phyloP scores from a whole-genome alignment of 805 yeast genomes.

The Metschnikowia drakensbergensis region DNA sequence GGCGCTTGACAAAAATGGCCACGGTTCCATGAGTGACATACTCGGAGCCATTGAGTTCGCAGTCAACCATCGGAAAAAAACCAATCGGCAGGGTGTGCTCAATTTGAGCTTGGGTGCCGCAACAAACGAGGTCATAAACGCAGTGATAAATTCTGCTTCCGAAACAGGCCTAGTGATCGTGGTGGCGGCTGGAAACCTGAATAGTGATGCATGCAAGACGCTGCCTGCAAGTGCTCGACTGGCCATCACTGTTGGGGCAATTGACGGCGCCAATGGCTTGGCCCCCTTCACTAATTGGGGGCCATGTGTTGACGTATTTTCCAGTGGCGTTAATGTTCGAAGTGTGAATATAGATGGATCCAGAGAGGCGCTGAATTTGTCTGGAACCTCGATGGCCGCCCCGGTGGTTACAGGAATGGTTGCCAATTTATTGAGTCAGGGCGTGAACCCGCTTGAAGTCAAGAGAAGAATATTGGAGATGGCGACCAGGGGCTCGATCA shows the following conservation, averaged over 20 bases:
- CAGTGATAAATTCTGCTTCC: conserved; percentile 72
- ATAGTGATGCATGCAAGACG: conserved; percentile 71
- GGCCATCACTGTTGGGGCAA: conserved; percentile 84
- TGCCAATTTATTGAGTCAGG: conserved; percentile 17
- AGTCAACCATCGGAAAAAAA: conserved; percentile 49
- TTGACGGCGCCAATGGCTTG: conserved; percentile 62
- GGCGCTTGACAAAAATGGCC: conserved; percentile 63
- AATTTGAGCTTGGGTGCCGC: conserved; percentile 80
- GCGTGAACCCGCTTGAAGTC: conserved; percentile 11
- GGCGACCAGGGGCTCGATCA: conserved; percentile 10
- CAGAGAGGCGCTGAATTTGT: conserved; percentile 11
- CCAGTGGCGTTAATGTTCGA: conserved; percentile 70
- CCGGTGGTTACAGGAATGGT: conserved; percentile 17
- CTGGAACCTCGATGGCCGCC: conserved; percentile 20
- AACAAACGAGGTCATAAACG: conserved; percentile 60
- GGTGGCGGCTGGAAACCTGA: conserved; percentile 85
- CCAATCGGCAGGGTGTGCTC: conserved; percentile 51
- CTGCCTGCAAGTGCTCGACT: conserved; percentile 78
- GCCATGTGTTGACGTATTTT: conserved; percentile 79
- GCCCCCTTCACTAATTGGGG: conserved; percentile 93
- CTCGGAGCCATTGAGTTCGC: conserved; percentile 66
- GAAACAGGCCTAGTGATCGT: conserved; percentile 68
- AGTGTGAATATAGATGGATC: conserved; percentile 45
- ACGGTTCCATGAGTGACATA: conserved; percentile 65
- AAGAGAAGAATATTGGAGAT: conserved; percentile 10